Conservation (phyloP, 805 yeast species). For the Candida insectorum region DNA sequence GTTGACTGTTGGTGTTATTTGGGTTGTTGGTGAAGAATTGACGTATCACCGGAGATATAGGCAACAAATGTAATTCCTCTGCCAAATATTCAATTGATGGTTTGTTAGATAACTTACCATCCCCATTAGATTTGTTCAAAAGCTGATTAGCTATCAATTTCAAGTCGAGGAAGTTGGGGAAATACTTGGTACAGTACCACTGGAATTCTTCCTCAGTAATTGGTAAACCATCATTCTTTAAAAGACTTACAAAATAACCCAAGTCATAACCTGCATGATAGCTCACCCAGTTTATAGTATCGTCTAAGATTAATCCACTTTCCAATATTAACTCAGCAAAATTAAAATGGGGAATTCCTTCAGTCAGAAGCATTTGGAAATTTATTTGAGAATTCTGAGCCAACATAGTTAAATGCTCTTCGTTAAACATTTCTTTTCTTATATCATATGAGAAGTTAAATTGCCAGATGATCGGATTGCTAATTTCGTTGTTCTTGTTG, state of each 20-base stretch:
- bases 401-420: slow-evolving; percentile 77
- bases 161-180: slow-evolving; percentile 83
- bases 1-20: slow-evolving; percentile 27
- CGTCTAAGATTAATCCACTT: slow-evolving; percentile 78
- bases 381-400: slow-evolving; percentile 77
- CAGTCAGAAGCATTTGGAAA: slow-evolving; percentile 65
- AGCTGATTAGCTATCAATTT: slow-evolving; percentile 49
- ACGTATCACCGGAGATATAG: slow-evolving; percentile 51
- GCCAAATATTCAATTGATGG: slow-evolving; percentile 61
- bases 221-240: slow-evolving; percentile 77
- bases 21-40: slow-evolving; percentile 29
- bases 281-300: slow-evolving; percentile 78
- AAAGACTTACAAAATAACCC: slow-evolving; percentile 78
- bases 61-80: slow-evolving; percentile 62
- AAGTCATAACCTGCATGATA: slow-evolving; percentile 94
- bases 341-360: slow-evolving; percentile 74
- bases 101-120: slow-evolving; percentile 22
- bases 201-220: slow-evolving; percentile 74
- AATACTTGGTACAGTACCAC: slow-evolving; percentile 64
- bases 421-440: slow-evolving; percentile 76
- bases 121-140: slow-evolving; percentile 17
- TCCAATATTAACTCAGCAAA: slow-evolving; percentile 84
- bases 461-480: slow-evolving; percentile 91
- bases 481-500: slow-evolving; percentile 37
- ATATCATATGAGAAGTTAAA: slow-evolving; percentile 86